Evolutionary conservation across 257 asterid species (phyloP), one percentile per base, ranked within the genome.

Genomic region (Solanum tarijense): DNA sequence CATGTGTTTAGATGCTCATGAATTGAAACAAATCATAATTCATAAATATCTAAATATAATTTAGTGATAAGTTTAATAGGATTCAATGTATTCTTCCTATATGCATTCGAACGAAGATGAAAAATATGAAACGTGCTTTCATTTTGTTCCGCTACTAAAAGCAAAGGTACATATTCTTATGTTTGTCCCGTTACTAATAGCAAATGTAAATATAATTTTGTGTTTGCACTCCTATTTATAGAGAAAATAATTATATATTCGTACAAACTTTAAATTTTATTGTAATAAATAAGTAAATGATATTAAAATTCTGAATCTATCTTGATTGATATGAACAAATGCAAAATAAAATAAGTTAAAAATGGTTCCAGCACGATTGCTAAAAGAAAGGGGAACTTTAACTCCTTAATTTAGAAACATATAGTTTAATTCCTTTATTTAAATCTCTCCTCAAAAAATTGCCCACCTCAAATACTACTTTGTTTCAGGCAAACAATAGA

Each of bases 331-430:
- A 76, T 7, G 4, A 76, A 13, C 21, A 9, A 3, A 39, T 39
- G 60, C n/a, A 76, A 39, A n/a, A 76, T 76, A 6, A 76, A 76
- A 39, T 39, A 7, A 1, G 38, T 6, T 60, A 83, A 84, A 84
- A 84, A 84, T 65, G 7, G 78, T 75, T 85, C 84, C 91, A 88
- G 34, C 91, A 90, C 86, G 36, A 87, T 8, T 25, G 84, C 92
- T 88, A 89, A 72, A 90, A 87, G 71, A 69, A 88, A 83, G 94
- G 66, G 85, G 52, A 65, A 52, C 90, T 85, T 84, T 73, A 35
- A 9, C 12, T 62, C 89, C 87, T 87, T 73, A 35, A 9, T 52
- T 62, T 84, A 29, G 29, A 35, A 83, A n/a, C 23, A 31, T 62
- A 34, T 32, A 13, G 20, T 65, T 39, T 13, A 31, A 46, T 13